Evolutionary conservation across 345 rosid species (phyloP), one percentile per base, ranked within the genome.

Genomic region (Sapria himalayana): DNA sequence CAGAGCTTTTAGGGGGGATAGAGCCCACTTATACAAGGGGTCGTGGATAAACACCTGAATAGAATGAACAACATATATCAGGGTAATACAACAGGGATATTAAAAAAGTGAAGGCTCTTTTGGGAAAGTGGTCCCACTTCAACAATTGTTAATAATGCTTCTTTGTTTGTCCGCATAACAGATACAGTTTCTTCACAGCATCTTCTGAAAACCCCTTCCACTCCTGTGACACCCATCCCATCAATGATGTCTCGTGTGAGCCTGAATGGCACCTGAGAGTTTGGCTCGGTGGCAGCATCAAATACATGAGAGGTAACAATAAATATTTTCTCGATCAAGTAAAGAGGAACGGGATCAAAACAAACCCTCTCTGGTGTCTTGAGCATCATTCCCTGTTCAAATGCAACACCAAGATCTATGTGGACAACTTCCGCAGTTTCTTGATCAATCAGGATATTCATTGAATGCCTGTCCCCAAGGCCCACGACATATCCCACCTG

Each of bases 401-500:
- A 86, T 22, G 97, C 97, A 55, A 86, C 97, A 52, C 97, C 94
- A 52, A 86, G 94, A 72, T 86, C 97, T 42, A 86, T 82, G 63
- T 86, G 97, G 53, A 86, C 78, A 64, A 86, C 97, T 76, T 78
- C 93, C 52, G 97, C 97, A n/a, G 91, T 76, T 38, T 76, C 78
- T 63, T 86, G 91, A 62, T 86, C 97, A 33, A 86, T 78, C 61
- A 81, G 59, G 46, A 86, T 74, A 63, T 86, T 86, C 91, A 72
- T 72, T 31, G 93, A 59, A 69, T 86, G 97, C 32, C 97, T 75
- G 59, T 86, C 98, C 41, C 94, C 98, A 29, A 86, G 94, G 42
- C 98, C 98, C 45, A 89, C 98, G 37, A 89, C 76, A 62, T 89
- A 89, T 19, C 94, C 98, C 42, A 89, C 98, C 98, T 89, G 70